Percentiles rank a stretch among this genome's conserved stretches.
Evolutionary conservation across 805 yeast species (phyloP).

Genomic region (Cyberlindnera mycetangii): DNA sequence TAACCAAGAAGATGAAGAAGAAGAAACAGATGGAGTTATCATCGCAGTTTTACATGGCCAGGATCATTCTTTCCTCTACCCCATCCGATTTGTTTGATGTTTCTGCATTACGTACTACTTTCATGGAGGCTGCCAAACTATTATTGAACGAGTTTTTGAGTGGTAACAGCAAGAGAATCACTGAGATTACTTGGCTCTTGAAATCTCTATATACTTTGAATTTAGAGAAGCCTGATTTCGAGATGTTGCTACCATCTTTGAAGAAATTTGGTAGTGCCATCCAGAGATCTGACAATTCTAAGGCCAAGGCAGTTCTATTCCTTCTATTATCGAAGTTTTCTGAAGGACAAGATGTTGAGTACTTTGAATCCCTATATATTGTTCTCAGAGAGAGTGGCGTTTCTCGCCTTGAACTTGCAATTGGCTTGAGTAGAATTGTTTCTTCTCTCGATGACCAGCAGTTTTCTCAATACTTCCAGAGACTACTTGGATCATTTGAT

Average conservation of each 20-base stretch:
- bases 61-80: conserved; percentile 13
- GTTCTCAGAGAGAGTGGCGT: conserved; percentile 29
- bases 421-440: conserved; percentile 25
- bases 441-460: conserved; percentile 2
- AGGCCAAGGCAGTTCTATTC: conserved; percentile 29
- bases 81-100: not conserved
- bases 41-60: conserved; percentile 15
- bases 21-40: conserved; percentile 11
- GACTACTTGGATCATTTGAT: conserved; percentile 20
- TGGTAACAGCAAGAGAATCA: not conserved
- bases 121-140: conserved; percentile 11
- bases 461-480: conserved; percentile 20
- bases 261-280: conserved; percentile 15
- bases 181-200: conserved; percentile 31
- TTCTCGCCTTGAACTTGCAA: conserved; percentile 11
- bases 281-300: conserved; percentile 10
- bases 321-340: conserved; percentile 27
- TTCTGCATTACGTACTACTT: conserved; percentile 6
- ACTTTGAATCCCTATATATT: conserved; percentile 34
- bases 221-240: conserved; percentile 7
- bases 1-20: too few relatives aligned
- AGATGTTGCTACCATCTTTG: conserved; percentile 9
- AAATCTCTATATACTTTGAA: conserved; percentile 27
- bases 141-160: conserved; percentile 7
- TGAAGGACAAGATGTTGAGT: conserved; percentile 22